Base-by-base conservation (phyloP, 495 filamentous ascomycete species). In the Aspergillus homomorphus region DNA sequence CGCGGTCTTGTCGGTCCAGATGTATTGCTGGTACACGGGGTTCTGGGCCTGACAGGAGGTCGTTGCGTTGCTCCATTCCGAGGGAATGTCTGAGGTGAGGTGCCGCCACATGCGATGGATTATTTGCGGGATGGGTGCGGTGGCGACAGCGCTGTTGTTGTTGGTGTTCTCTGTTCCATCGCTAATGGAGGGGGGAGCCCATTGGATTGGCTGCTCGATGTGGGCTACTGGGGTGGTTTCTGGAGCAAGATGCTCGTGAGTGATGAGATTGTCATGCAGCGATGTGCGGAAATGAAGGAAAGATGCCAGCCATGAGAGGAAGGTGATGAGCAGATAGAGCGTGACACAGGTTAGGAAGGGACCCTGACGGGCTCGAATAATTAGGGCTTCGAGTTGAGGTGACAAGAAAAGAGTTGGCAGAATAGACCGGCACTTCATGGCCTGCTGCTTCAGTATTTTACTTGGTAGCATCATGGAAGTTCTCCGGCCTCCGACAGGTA, bases 1-100 rank as follows among this genome's bases (percentile, higher is more conserved):
- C 22, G 83, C 78, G 28, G 73, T 73, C 45, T 79, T 72, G 54
- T 87, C 81, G 10, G 87, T 88, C 87, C 87, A 90, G 23, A 90
- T 74, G 84, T 86, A 53, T 41, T 54, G 52, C 43, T 45, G 43
- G 43, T 45, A 45, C n/a, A 7, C 4, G 43, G 43, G 43, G 16
- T 45, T 45, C 43, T 45, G 43, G 5, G 4, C 43, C 20, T 1
- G 1, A 45, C 43, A 45, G 43, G 43, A 45, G 43, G n/a, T 7
- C n/a, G 43, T 45, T 18, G 43, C 43, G 18, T 45, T 45, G n/a
- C 3, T 10, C 43, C 43, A 45, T 45, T 45, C 43, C 5, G 14
- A 9, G 0, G 43, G 43, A 18, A 45, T 20, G 4, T 45, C 43
- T 18, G 43, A 45, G 43, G 43, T 18, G n/a, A 45, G 20, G 20